Evolutionary conservation across 306 rosid genomes (phyloP).

Genomic region (Medicago arabica): DNA sequence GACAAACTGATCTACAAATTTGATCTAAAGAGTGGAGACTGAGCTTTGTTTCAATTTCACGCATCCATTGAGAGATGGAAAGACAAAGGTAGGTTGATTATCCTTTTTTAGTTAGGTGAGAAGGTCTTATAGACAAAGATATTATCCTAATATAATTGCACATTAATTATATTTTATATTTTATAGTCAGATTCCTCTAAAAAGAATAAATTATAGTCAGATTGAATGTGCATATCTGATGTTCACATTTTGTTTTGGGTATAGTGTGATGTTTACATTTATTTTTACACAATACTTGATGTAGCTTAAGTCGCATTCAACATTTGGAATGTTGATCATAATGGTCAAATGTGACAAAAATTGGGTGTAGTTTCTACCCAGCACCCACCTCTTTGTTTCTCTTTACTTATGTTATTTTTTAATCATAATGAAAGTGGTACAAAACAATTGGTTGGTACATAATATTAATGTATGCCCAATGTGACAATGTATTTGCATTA

Average conservation of each 20-base stretch:
- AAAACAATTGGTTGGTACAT: no score
- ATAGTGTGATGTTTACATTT: not conserved
- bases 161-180: not conserved
- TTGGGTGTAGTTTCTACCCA: not conserved
- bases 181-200: no score
- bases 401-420: not conserved
- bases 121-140: slow-evolving; percentile 43
- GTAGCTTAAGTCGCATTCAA: not conserved
- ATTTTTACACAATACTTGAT: not conserved
- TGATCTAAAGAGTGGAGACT: slow-evolving; percentile 24
- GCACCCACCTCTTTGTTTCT: not conserved
- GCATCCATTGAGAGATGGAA: slow-evolving; percentile 40
- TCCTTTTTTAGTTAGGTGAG: slow-evolving; percentile 54
- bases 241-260: not conserved
- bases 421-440: no score
- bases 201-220: no score
- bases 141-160: slow-evolving; percentile 27
- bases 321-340: not conserved
- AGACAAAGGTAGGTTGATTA: slow-evolving; percentile 46
- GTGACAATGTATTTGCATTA: no score
- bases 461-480: no score
- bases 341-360: not conserved
- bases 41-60: slow-evolving; percentile 49
- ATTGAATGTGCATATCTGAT: not conserved
- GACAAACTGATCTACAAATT: slow-evolving; percentile 47